Base-by-base conservation (phyloP, 805 yeast species). In the Barnettozyma vustinii region DNA sequence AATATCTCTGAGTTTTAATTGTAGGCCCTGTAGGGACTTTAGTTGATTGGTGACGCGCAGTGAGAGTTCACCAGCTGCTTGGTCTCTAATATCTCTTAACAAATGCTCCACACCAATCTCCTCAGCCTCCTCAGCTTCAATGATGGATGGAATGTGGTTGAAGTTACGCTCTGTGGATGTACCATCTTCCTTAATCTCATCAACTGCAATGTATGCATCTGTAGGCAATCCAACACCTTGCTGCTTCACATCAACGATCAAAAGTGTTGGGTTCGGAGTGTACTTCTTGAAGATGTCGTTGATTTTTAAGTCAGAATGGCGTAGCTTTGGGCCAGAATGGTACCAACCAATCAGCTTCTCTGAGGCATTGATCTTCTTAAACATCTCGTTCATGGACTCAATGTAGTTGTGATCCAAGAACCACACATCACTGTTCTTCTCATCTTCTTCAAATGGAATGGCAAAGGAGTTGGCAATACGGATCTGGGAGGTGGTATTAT, bases 311-410 rank as follows among this genome's bases (percentile, higher is more conserved):
- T 94, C 99, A 15, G 95, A 84, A 1, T 91, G 78, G 59, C 81
- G 83, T 56, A 95, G 77, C 66, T 90, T 90, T 18, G 98, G 97
- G 5, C 99, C 99, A 9, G 96, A 84, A 68, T 94, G 99, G 66
- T 94, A 94, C 99, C 99, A 94, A n/a, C 99, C 99, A 64, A 94
- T 83, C 43, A 94, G 75, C 65, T 82, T 87, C 67, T 94, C 99
- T 70, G 88, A 91, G 18, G 99, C 99, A 70, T 91, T 95, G 66
- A 94, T 91, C 67, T 95, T 94, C 65, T 87, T 89, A 71, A 90
- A 92, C 99, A 94, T 94, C 57, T 90, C 97, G 55, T 90, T 84
- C 99, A 94, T 94, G 47, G 87, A 80, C 63, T 92, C 98, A 51
- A 94, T 88, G 66, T 84, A 94, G 66, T 94, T 92, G 71, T 94